Percentiles rank a stretch among this genome's conserved stretches.
These are phyloP conservation scores for Penicillium subrubescens DNA, from an alignment of 495 filamentous ascomycete genomes.

Conservation along the genomic window DNA sequence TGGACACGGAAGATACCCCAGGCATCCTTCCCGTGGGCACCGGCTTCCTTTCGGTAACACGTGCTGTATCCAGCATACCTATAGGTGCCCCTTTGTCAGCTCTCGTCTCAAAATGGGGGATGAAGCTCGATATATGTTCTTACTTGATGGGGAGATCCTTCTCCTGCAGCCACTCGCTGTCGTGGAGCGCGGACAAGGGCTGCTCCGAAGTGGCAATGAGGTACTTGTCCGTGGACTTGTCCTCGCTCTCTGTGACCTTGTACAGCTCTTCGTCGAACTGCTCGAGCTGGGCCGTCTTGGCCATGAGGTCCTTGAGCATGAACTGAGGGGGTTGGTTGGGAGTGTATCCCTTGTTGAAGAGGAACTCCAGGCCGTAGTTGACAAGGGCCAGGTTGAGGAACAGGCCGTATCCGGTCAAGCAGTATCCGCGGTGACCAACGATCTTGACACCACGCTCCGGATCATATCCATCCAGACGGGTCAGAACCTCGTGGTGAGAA, in stretches of 20 bases:
- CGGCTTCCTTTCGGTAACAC: slow-evolving; percentile 94
- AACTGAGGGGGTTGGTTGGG: slow-evolving; percentile 92
- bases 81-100: slow-evolving; percentile 10
- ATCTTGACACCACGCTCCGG: slow-evolving; percentile 92
- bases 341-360: slow-evolving; percentile 75
- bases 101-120: not conserved
- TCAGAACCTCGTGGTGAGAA: slow-evolving; percentile 93
- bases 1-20: slow-evolving; percentile 99
- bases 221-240: slow-evolving; percentile 89
- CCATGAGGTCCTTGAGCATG: slow-evolving; percentile 96
- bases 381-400: slow-evolving; percentile 90
- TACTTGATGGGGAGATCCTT: slow-evolving; percentile 85
- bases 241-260: slow-evolving; percentile 82
- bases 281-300: slow-evolving; percentile 96
- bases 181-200: slow-evolving; percentile 88
- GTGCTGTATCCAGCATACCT: slow-evolving; percentile 91
- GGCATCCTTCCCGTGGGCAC: slow-evolving; percentile 88
- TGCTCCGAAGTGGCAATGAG: slow-evolving; percentile 97
- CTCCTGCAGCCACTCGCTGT: slow-evolving; percentile 86
- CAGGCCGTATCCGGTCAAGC: slow-evolving; percentile 85
- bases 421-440: slow-evolving; percentile 94
- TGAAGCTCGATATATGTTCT: slow-evolving; percentile 13
- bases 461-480: slow-evolving; percentile 87
- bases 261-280: slow-evolving; percentile 98
- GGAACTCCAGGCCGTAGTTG: slow-evolving; percentile 91